Evolutionary conservation across 108 stramenopile genomes (phyloP).

Genomic region (Schizochytrium sp.): DNA sequence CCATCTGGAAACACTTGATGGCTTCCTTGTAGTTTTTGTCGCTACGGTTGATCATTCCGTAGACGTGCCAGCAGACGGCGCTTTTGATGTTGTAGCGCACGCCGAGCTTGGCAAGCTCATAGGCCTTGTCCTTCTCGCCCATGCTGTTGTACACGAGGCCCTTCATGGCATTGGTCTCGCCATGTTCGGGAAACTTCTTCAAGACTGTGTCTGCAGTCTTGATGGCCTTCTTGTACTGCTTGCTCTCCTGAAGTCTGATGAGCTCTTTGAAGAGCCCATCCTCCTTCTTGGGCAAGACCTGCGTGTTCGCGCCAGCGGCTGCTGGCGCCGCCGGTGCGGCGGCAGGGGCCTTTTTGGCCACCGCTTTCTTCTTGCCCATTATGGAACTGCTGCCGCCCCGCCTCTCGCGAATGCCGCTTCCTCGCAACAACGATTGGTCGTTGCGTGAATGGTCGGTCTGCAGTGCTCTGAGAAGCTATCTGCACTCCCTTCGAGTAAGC

Average conservation of each 20-base stretch:
- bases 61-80: slow-evolving; percentile 99
- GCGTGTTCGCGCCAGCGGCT: slow-evolving; percentile 31
- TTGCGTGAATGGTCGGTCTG: too few species aligned
- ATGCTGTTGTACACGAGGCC: slow-evolving; percentile 88
- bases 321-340: slow-evolving; percentile 33
- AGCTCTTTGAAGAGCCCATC: slow-evolving; percentile 88
- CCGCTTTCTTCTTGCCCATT: slow-evolving; percentile 39
- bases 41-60: slow-evolving; percentile 92
- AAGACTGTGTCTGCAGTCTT: slow-evolving; percentile 88
- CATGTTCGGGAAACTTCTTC: slow-evolving; percentile 94
- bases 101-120: slow-evolving; percentile 89
- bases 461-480: too few species aligned
- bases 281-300: slow-evolving; percentile 93
- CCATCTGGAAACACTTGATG: slow-evolving; percentile 98
- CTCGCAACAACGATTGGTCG: too few species aligned
- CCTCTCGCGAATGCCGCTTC: too few species aligned
- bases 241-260: slow-evolving; percentile 91
- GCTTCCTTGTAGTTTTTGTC: slow-evolving; percentile 95
- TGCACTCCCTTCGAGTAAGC: too few species aligned
- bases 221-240: slow-evolving; percentile 97
- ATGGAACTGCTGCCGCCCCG: background rate
- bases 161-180: slow-evolving; percentile 91
- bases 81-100: slow-evolving; percentile 91
- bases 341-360: background rate
- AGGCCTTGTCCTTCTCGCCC: slow-evolving; percentile 86